A percentile compares a stretch with the other conserved stretches of the same genome.
Conservation (phyloP, 495 filamentous ascomycete genomes). For the Talaromyces adpressus region DNA sequence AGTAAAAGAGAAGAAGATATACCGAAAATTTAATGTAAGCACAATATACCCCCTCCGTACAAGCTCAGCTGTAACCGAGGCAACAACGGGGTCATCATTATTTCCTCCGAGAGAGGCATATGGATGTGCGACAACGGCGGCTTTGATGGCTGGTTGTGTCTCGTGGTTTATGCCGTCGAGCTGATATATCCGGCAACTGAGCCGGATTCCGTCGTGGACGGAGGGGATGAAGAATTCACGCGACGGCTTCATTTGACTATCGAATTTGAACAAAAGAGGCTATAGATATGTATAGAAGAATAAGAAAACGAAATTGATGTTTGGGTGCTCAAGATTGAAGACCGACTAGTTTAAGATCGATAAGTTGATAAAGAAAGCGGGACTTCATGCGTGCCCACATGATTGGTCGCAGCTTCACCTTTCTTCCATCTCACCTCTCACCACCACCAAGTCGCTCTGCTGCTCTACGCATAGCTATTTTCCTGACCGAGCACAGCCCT, state of each 20-base stretch:
- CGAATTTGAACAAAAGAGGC: neutral
- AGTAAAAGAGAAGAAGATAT: constrained; percentile 8
- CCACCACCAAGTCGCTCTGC: neutral
- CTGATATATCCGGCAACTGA: constrained; percentile 79
- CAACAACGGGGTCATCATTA: constrained; percentile 76
- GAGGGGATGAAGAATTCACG: constrained; percentile 68
- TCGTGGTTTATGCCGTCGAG: constrained; percentile 31
- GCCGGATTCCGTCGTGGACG: constrained; percentile 62
- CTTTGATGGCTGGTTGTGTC: constrained; percentile 35
- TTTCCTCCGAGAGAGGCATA: constrained; percentile 83
- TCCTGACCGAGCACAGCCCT: neutral
- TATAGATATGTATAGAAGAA: neutral
- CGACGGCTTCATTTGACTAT: constrained; percentile 1
- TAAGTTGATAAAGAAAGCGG: neutral
- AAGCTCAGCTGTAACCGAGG: constrained; percentile 53
- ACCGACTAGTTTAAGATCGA: neutral
- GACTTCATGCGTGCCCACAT: constrained; percentile 2
- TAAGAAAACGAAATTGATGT: neutral
- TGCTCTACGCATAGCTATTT: neutral
- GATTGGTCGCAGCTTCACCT: constrained; percentile 4
- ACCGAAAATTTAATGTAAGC: constrained; percentile 92
- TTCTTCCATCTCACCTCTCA: neutral
- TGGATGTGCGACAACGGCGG: constrained; percentile 82
- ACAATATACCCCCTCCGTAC: constrained; percentile 65
- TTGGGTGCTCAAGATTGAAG: neutral